phyloP scores from a whole-genome alignment of 306 rosid genomes.

The Mimosa bimucronata region DNA sequence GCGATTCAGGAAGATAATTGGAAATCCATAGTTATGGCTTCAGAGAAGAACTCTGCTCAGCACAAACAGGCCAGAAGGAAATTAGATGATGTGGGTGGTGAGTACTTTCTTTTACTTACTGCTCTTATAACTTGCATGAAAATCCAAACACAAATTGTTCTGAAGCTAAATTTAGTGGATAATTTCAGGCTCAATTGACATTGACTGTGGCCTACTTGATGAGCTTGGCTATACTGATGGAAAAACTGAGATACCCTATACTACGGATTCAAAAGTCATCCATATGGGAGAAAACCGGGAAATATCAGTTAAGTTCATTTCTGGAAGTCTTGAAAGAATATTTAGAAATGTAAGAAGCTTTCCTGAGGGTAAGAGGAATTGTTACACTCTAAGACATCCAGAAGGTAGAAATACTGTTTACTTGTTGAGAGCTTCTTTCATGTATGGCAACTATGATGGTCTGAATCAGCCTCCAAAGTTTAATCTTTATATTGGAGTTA shows the following conservation, averaged over 20 bases:
- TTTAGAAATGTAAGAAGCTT: slow-evolving; percentile 45
- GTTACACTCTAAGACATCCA: slow-evolving; percentile 41
- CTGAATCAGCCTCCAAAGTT: slow-evolving; percentile 36
- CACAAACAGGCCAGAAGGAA: slow-evolving; percentile 36
- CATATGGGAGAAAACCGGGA: slow-evolving; percentile 22
- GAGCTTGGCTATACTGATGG: slow-evolving; percentile 17
- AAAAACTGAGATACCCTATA: slow-evolving; percentile 32
- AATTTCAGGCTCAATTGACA: slow-evolving; percentile 31
- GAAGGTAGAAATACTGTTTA: slow-evolving; percentile 38
- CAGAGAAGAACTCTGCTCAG: slow-evolving; percentile 10
- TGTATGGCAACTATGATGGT: slow-evolving; percentile 50
- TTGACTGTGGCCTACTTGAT: slow-evolving; percentile 44
- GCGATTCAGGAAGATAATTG: background rate
- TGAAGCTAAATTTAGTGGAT: slow-evolving; percentile 6
- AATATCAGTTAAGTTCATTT: background rate
- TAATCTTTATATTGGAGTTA: slow-evolving; percentile 44
- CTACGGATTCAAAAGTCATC: slow-evolving; percentile 34
- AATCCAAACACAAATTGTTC: slow-evolving; percentile 8
- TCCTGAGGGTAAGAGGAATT: slow-evolving; percentile 49
- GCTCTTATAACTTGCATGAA: slow-evolving; percentile 2
- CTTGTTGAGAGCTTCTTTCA: slow-evolving; percentile 45
- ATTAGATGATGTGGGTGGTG: slow-evolving; percentile 35
- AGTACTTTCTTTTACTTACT: background rate
- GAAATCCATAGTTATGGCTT: slow-evolving; percentile 27
- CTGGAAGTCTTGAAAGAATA: background rate